Evolutionary conservation across 2,329 filamentous ascomycete genomes (phyloP).

Genomic region (Xylariaceae sp.): DNA sequence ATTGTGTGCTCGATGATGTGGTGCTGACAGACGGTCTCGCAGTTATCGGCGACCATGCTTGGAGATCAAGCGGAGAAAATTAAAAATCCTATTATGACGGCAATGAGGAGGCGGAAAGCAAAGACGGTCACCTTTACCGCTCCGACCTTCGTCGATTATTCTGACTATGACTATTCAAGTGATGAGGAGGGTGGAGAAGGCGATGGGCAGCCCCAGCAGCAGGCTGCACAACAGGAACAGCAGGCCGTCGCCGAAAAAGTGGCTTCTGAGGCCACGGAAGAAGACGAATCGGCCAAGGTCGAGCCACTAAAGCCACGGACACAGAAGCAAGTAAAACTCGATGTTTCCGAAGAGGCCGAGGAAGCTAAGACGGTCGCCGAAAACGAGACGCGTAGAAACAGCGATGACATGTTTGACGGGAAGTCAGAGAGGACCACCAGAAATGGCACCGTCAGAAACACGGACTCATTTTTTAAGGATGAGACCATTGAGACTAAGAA

Average conservation of each 20-base stretch:
- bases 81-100: slow-evolving; percentile 77
- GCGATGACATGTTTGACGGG: slow-evolving; percentile 63
- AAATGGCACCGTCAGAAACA: slow-evolving; percentile 84
- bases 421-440: slow-evolving; percentile 61
- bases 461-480: slow-evolving; percentile 96
- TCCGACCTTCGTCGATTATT: slow-evolving; percentile 84
- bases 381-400: slow-evolving; percentile 38
- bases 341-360: slow-evolving; percentile 31
- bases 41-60: slow-evolving; percentile 61
- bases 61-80: slow-evolving; percentile 68
- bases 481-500: slow-evolving; percentile 94
- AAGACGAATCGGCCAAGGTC: slow-evolving; percentile 52
- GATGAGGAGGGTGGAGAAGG: slow-evolving; percentile 64
- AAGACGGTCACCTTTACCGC: slow-evolving; percentile 85
- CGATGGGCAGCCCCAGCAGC: slow-evolving; percentile 36
- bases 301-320: slow-evolving; percentile 49
- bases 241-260: slow-evolving; percentile 25
- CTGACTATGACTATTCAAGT: slow-evolving; percentile 78
- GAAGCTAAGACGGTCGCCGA: slow-evolving; percentile 20
- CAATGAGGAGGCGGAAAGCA: slow-evolving; percentile 73
- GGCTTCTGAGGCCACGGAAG: slow-evolving; percentile 27
- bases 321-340: slow-evolving; percentile 35
- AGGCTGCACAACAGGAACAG: slow-evolving; percentile 26
- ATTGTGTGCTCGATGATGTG: not conserved
- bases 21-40: slow-evolving; percentile 25